Base-by-base conservation (phyloP, 108 stramenopile species). In the Discostella stelligeroides region DNA sequence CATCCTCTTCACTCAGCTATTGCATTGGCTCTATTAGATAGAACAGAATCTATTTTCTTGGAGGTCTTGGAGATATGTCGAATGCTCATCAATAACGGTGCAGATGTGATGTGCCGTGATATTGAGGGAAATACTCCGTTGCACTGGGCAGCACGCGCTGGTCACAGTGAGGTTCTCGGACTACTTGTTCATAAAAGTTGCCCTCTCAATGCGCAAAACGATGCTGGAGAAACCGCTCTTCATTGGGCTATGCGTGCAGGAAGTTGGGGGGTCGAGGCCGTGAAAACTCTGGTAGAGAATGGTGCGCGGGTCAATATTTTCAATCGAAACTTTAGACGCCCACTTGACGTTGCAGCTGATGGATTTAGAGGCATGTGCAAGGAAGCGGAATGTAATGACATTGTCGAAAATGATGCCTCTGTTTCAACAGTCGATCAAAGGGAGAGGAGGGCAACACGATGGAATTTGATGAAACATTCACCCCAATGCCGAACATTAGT, bases 211-310 rank as follows among this genome's bases (percentile, higher is more conserved):
- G 82, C 82, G 3, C 89, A 78, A 63, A 94, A 96, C 68, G 71
- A 90, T 42, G 41, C 59, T 18, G 92, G 92, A 13, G 92, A 96
- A 50, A 90, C 92, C 34, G 84, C 95, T 14, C 68, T 94, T 4
- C 95, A 94, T 76, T 89, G 91, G 88, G 92, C 95, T 41, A 85
- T 94, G 84, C 82, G 91, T 4, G 70, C 90, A 10, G 92, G 92
- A 25, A 41, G 60, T 24, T 54, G 63, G 25, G 86, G 90, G 3
- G 73, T 82, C 21, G 61, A 61, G 29, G 86, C 84, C 21, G 88
- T 68, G 1, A 56, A 83, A 47, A 65, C 85, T 39, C 76, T 96
- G 23, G 54, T 94, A 7, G 85, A 89, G 56, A 86, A 88, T 67
- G 86, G 86, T 29, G 88, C 92, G 18, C 82, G 84, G 50, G 71